Conservation (phyloP, 2,329 filamentous ascomycete species). For the Purpureocillium takamizusanense region DNA sequence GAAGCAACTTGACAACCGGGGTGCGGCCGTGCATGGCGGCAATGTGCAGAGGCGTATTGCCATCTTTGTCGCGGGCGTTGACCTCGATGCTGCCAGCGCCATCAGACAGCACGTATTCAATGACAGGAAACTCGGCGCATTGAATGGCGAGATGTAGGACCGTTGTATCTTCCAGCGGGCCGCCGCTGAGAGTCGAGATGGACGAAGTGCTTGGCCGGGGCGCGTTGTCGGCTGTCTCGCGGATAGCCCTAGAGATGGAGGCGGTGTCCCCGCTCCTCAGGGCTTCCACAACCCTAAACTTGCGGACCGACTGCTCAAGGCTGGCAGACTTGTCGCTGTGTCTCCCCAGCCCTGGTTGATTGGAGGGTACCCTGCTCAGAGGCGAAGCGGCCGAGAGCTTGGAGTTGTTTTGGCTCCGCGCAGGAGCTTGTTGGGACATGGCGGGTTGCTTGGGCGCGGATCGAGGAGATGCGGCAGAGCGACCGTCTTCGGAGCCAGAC, state of each 20-base stretch:
- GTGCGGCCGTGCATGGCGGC: constrained; percentile 75
- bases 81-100: constrained; percentile 62
- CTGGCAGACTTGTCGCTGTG: constrained; percentile 36
- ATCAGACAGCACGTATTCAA: constrained; percentile 87
- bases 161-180: constrained; percentile 68
- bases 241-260: constrained; percentile 78
- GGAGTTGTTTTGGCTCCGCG: constrained; percentile 35
- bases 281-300: constrained; percentile 91
- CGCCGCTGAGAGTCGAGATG: constrained; percentile 30
- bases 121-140: constrained; percentile 84
- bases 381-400: constrained; percentile 36
- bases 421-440: constrained; percentile 24
- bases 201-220: constrained; percentile 50
- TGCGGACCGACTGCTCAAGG: constrained; percentile 88
- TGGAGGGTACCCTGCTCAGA: constrained; percentile 31
- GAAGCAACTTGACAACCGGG: constrained; percentile 70
- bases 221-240: constrained; percentile 49
- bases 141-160: constrained; percentile 91
- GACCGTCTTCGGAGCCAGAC: constrained; percentile 43
- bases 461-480: constrained; percentile 19
- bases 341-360: constrained; percentile 10
- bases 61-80: constrained; percentile 85
- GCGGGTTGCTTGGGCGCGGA: constrained; percentile 20
- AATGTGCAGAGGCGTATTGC: constrained; percentile 86
- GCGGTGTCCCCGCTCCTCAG: constrained; percentile 83